Evolutionary conservation across 2,329 filamentous ascomycete species (phyloP), one percentile per base, ranked within the genome.

Genomic region (Exophiala aquamarina): DNA sequence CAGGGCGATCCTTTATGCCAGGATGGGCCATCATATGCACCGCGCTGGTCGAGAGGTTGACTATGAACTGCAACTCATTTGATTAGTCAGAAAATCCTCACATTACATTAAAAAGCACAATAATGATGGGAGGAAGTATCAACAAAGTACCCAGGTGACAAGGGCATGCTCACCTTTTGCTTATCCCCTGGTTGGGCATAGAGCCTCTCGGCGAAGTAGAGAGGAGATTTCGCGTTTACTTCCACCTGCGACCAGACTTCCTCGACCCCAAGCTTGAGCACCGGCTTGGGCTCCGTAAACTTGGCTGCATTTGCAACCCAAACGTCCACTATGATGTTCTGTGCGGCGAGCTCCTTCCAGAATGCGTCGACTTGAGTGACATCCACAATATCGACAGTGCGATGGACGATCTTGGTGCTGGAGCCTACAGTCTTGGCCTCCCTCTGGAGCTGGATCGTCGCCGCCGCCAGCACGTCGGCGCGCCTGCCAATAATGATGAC

Each of bases 401-500:
- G 14, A 3, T 21, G 15, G n/a, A 34, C 17, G 40, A 43, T 43
- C 26, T 32, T 43, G 23, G 40, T 43, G 7, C n/a, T 9, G 3
- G 23, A 31, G 17, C 40, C 40, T 14, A 14, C 40, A 10, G 13
- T 34, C 20, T 43, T 34, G 13, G 40, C 43, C 3, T 41, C 35
- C 29, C 62, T 0, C 65, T 71, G 0, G 33, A 48, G 28, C 7
- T 15, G 9, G 8, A 26, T 26, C 6, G 31, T 21, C 13, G 43
- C 43, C 7, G 10, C 20, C 26, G 8, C 23, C 20, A 46, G 33
- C 5, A 46, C 43, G 18, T 41, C 42, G 13, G n/a, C 9, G n/a
- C 28, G 37, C n/a, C 81, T 74, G 1, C 78, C 79, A 4, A 66
- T 72, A n/a, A 83, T 65, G 13, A 73, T 74, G 44, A 85, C 77